Conservation (phyloP, 805 yeast genomes). For the Cyberlindnera misumaiensis region DNA sequence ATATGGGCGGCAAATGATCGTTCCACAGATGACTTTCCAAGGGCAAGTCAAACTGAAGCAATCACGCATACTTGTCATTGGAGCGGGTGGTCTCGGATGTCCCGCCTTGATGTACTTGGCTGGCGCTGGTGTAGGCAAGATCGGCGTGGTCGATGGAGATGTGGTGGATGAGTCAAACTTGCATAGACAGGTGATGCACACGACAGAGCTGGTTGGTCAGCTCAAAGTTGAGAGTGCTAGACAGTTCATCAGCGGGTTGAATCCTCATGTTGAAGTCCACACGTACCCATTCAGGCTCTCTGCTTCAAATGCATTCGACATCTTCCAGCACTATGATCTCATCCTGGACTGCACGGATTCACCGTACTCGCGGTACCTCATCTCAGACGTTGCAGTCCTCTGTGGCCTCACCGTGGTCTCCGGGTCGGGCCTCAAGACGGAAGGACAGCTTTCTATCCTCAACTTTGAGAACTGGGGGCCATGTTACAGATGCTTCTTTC, state of each 20-base stretch:
- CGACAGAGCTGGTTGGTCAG: conserved; percentile 57
- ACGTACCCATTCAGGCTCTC: conserved; percentile 48
- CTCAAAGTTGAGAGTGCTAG: conserved; percentile 78
- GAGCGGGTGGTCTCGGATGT: conserved; percentile 96
- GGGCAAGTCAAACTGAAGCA: conserved; percentile 56
- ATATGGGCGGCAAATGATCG: conserved; percentile 94
- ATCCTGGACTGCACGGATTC: conserved; percentile 93
- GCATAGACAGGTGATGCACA: conserved; percentile 85
- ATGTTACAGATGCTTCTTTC: conserved; percentile 91
- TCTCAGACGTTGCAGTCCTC: conserved; percentile 77
- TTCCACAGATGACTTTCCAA: conserved; percentile 52
- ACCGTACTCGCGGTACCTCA: conserved; percentile 78
- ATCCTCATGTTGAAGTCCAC: conserved; percentile 56
- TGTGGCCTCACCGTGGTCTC: conserved; percentile 70
- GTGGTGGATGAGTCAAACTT: conserved; percentile 76
- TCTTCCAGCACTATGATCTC: conserved; percentile 61
- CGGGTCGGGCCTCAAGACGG: conserved; percentile 87
- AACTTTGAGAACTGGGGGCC: conserved; percentile 70
- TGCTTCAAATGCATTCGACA: conserved; percentile 52
- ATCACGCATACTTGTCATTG: conserved; percentile 67
- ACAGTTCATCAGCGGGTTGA: conserved; percentile 42
- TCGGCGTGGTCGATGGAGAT: conserved; percentile 89
- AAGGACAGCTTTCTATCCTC: conserved; percentile 80
- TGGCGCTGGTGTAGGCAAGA: conserved; percentile 80
- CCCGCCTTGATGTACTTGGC: conserved; percentile 81